These are phyloP conservation scores for Spathaspora sp. DNA, from an alignment of 805 yeast species.

Conservation along the genomic window DNA sequence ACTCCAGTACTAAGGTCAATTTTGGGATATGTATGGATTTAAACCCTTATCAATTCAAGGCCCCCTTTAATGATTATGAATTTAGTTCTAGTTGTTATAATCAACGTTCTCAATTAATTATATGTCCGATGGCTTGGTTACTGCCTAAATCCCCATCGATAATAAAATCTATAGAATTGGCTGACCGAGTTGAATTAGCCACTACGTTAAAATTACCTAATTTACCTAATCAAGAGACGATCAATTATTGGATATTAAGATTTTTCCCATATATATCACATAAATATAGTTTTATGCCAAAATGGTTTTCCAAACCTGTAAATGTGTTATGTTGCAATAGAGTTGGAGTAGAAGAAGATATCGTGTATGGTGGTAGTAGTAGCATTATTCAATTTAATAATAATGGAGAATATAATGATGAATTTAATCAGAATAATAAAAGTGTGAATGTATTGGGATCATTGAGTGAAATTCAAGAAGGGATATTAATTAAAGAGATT, in stretches of 20 bases:
- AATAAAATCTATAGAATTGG: conserved; percentile 9
- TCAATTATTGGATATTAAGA: conserved; percentile 74
- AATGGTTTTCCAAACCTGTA: conserved; percentile 16
- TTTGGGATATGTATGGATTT: conserved; percentile 95
- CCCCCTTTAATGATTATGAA: conserved; percentile 75
- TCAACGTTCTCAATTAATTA: conserved; percentile 49
- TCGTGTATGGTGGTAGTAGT: conserved; percentile 66
- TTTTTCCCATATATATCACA: conserved; percentile 58
- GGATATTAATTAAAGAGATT: conserved; percentile 58
- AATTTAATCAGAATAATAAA: conserved; percentile 39
- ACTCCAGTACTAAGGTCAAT: conserved; percentile 27
- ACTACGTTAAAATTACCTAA: not conserved
- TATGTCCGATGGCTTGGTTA: conserved; percentile 90
- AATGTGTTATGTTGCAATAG: conserved; percentile 63
- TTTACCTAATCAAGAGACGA: conserved; percentile 44
- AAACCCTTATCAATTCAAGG: conserved; percentile 79
- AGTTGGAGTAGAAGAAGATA: conserved; percentile 69
- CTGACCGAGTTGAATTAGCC: conserved; percentile 2
- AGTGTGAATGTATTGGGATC: conserved; percentile 55
- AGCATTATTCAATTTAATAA: conserved; percentile 52
- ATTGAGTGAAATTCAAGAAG: conserved; percentile 63
- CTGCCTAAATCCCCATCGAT: conserved; percentile 45
- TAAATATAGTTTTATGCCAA: conserved; percentile 19
- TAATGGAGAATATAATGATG: conserved; percentile 16
- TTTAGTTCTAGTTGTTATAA: conserved; percentile 53